Evolutionary conservation across 1,284 basidiomycete species (phyloP).

Genomic region (Veloporphyrellus conicus): DNA sequence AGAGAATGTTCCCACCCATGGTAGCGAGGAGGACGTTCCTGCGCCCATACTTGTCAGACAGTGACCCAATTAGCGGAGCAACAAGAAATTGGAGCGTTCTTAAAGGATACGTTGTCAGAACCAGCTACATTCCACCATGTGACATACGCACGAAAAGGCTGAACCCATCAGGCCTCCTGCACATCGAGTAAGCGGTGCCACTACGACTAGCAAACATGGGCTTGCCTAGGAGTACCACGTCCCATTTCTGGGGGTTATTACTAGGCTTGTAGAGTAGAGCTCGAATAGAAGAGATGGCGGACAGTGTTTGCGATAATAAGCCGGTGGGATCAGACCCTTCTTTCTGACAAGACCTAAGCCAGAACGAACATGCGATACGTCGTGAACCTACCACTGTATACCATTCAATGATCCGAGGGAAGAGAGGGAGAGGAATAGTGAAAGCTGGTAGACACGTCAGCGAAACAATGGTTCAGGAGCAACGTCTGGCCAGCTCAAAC

Average conservation of each 20-base stretch:
- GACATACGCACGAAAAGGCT: constrained; percentile 70
- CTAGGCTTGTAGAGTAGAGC: constrained; percentile 56
- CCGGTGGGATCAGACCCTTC: constrained; percentile 66
- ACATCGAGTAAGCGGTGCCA: constrained; percentile 17
- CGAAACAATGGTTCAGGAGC: not conserved
- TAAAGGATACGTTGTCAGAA: constrained; percentile 8
- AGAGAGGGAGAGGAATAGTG: constrained; percentile 90
- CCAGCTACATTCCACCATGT: not conserved
- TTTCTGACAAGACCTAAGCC: constrained; percentile 42
- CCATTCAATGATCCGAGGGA: constrained; percentile 87
- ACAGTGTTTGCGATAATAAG: constrained; percentile 66
- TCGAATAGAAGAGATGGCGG: constrained; percentile 59
- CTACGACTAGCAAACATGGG: constrained; percentile 3
- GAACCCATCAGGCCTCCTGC: constrained; percentile 84
- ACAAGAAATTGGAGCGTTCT: constrained; percentile 85
- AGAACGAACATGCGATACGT: not conserved
- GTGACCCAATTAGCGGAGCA: constrained; percentile 75
- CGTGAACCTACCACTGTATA: constrained; percentile 60
- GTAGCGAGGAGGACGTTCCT: constrained; percentile 74
- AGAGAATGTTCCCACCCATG: constrained; percentile 89
- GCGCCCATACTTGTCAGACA: constrained; percentile 84
- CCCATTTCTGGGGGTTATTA: constrained; percentile 69
- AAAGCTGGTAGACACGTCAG: constrained; percentile 54
- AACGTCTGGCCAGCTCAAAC: constrained; percentile 17
- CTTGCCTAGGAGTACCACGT: constrained; percentile 74